Base-by-base conservation (phyloP, 2,329 filamentous ascomycete genomes). In the Penicillium hesseltinei region DNA sequence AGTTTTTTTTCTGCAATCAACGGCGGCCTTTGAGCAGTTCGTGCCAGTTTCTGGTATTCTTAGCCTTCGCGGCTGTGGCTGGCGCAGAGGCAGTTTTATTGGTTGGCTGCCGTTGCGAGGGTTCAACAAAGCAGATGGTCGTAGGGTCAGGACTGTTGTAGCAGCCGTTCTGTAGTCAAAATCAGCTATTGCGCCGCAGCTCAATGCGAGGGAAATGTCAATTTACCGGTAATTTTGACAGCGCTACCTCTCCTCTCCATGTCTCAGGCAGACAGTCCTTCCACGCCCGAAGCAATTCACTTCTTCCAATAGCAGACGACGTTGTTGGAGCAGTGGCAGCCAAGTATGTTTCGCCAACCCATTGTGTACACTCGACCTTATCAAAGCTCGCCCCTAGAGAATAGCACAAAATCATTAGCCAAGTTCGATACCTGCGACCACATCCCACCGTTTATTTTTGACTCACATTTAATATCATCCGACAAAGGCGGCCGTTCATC, bases 221-320 rank as follows among this genome's bases (percentile, higher is more conserved):
- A 11, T 66, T 46, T 60, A 74, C 73, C 27, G 67, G 68, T 54
- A 78, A 50, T 39, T 70, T 71, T 17, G 71, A 69, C 35, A 74
- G 59, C 19, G 66, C 58, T 21, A 69, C 73, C 29, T 76, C 69
- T 13, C 57, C 57, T 54, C 75, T 73, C 77, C 77, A 79, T 31
- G 69, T 56, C 55, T 79, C 77, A n/a, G 76, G 77, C 38, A 78
- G 65, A 51, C 71, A 68, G 57, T 78, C 75, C 57, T 73, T 77
- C 77, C 77, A 79, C 11, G 64, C 63, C 46, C 68, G 68, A 9
- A 78, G 51, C 36, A 75, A 77, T 9, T 75, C 69, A 36, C 59
- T 70, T 35, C 69, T 65, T 15, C 66, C 66, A 56, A 74, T 62
- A 8, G 74, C 69, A 38, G 68, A 66, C 35, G 58, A 61, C 8